phyloP scores from a whole-genome alignment of 1,284 basidiomycete species.

The Cutaneotrichosporon cyanovorans region DNA sequence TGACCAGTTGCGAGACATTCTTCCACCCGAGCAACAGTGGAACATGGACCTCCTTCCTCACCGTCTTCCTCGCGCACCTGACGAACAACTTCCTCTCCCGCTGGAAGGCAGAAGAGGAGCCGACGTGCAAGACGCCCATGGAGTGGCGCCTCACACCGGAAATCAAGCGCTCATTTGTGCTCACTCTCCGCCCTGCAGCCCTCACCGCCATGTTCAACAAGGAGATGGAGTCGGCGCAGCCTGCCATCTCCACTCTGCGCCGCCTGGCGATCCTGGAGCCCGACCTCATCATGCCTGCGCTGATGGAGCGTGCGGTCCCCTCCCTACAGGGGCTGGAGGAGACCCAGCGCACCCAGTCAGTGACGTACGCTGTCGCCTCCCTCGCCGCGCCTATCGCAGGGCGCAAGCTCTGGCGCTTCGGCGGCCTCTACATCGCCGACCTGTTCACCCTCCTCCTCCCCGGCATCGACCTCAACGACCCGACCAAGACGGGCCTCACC shows the following conservation, averaged over 20 bases:
- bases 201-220: constrained; percentile 95
- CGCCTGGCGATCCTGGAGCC: constrained; percentile 71
- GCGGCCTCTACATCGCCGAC: constrained; percentile 80
- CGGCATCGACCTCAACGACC: constrained; percentile 68
- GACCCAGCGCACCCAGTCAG: constrained; percentile 85
- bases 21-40: constrained; percentile 49
- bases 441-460: constrained; percentile 85
- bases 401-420: constrained; percentile 64
- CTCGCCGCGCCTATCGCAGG: constrained; percentile 72
- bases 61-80: constrained; percentile 69
- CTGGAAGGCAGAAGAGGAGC: constrained; percentile 72
- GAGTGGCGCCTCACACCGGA: constrained; percentile 66
- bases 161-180: constrained; percentile 78
- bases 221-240: constrained; percentile 49
- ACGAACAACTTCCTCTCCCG: constrained; percentile 77
- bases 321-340: constrained; percentile 91
- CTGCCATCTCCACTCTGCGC: constrained; percentile 47
- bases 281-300: constrained; percentile 77
- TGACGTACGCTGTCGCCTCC: constrained; percentile 77
- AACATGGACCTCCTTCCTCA: constrained; percentile 51
- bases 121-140: constrained; percentile 69
- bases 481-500: constrained; percentile 62
- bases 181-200: constrained; percentile 74
- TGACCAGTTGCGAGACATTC: constrained; percentile 81
- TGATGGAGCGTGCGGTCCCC: constrained; percentile 83